Conservation (phyloP, 2,329 filamentous ascomycete species). For the Ascochyta viciae-villosae region DNA sequence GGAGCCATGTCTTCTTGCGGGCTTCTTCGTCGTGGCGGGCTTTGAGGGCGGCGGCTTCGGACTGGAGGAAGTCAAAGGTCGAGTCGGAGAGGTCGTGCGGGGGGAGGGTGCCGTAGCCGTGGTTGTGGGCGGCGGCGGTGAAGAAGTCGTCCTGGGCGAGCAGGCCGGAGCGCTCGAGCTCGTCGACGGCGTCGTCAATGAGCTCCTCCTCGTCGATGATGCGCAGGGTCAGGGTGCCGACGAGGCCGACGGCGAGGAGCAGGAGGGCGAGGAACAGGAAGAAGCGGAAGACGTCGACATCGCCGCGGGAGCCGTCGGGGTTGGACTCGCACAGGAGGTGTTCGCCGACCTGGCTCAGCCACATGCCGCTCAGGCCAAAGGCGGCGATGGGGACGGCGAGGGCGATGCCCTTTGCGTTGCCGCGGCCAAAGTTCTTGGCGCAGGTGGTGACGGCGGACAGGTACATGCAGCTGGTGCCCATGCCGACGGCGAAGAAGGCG, state of each 20-base stretch:
- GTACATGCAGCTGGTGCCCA: slow-evolving; percentile 88
- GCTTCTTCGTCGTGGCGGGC: slow-evolving; percentile 60
- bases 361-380: slow-evolving; percentile 94
- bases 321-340: slow-evolving; percentile 74
- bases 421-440: slow-evolving; percentile 96
- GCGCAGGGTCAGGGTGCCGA: slow-evolving; percentile 76
- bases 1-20: slow-evolving; percentile 84
- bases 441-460: slow-evolving; percentile 90
- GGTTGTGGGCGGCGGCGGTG: slow-evolving; percentile 60
- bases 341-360: slow-evolving; percentile 88
- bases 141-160: slow-evolving; percentile 79
- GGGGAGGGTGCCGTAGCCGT: slow-evolving; percentile 69
- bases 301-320: slow-evolving; percentile 66
- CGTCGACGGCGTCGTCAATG: slow-evolving; percentile 88
- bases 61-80: slow-evolving; percentile 54
- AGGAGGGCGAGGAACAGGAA: slow-evolving; percentile 83
- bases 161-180: slow-evolving; percentile 87
- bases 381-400: slow-evolving; percentile 89
- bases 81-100: slow-evolving; percentile 56
- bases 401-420: slow-evolving; percentile 85
- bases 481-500: slow-evolving; percentile 82
- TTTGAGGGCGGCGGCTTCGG: slow-evolving; percentile 56
- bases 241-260: slow-evolving; percentile 72
- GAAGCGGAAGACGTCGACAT: slow-evolving; percentile 79
- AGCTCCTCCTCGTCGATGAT: slow-evolving; percentile 86